Conservation (phyloP, 1,284 basidiomycete genomes). For the Hemileia vastatrix region DNA sequence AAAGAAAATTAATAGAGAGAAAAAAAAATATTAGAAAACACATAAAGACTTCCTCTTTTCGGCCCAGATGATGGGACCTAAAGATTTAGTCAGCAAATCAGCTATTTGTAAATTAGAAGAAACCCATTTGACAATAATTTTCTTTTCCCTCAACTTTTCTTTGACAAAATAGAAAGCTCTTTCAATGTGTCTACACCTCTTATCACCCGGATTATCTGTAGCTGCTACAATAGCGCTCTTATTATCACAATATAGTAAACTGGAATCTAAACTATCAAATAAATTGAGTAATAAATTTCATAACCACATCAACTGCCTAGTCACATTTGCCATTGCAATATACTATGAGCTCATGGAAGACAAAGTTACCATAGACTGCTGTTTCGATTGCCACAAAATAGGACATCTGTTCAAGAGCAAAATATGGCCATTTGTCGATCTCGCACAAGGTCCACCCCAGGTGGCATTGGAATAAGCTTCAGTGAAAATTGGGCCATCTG, state of each 20-base stretch:
- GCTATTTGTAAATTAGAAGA: background rate
- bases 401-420: background rate
- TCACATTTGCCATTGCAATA: background rate
- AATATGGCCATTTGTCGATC: background rate
- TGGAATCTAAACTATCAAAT: background rate
- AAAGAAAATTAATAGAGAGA: too few species aligned
- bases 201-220: background rate
- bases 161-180: conserved; percentile 3
- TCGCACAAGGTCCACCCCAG: conserved; percentile 1
- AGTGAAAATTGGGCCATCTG: too few species aligned
- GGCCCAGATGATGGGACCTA: background rate
- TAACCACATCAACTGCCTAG: background rate
- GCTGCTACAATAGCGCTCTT: background rate
- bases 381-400: background rate
- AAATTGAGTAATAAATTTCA: background rate
- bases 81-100: background rate
- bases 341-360: background rate
- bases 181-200: background rate
- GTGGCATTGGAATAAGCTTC: too few species aligned
- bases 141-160: too few species aligned
- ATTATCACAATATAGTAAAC: background rate
- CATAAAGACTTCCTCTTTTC: too few species aligned
- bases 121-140: background rate
- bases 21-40: too few species aligned
- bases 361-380: background rate